Evolutionary conservation across 2,329 filamentous ascomycete genomes (phyloP), one percentile per base, ranked within the genome.

Genomic region (Pseudogymnoascus sp.): DNA sequence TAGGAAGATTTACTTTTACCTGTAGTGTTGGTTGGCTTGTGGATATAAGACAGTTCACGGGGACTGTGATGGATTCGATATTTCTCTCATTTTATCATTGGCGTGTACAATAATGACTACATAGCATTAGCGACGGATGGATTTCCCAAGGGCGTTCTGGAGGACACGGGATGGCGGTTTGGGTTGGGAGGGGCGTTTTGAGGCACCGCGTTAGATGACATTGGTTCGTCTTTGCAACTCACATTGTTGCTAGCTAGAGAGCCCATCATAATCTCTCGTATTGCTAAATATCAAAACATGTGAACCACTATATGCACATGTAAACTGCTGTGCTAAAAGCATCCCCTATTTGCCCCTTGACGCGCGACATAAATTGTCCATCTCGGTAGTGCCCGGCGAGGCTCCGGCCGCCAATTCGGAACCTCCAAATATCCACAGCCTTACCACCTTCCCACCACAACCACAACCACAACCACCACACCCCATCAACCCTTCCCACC

Each of bases 71-170:
- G 25, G 10, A 56, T 28, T 12, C 50, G n/a, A 7, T 8, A 56
- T 56, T 56, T 56, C 23, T 56, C 28, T 56, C 50, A 56, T 33
- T 56, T 56, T 56, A 56, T 56, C n/a, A 56, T 33, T 56, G 50
- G 50, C 50, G 28, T 56, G 50, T 56, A 56, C 16, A 56, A 18
- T 56, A 18, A 56, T 56, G 25, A 56, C 50, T 56, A 56, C 25
- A 56, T 56, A 56, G 50, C 50, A 56, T 56, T 56, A 56, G 50
- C 50, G 50, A 56, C n/a, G 50, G 50, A 14, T 18, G 50, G n/a
- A 33, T 56, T 56, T 56, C n/a, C 50, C 16, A 53, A 12, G n/a
- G 50, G 50, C 50, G 50, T 56, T 56, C 25, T 56, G 50, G n/a
- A 56, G 50, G 50, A 33, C 50, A 56, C 10, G 16, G 18, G 50